Percentiles rank a stretch among this genome's conserved stretches.
These are phyloP conservation scores for Neurospora sp. DNA, from an alignment of 495 filamentous ascomycete genomes.

Conservation along the genomic window DNA sequence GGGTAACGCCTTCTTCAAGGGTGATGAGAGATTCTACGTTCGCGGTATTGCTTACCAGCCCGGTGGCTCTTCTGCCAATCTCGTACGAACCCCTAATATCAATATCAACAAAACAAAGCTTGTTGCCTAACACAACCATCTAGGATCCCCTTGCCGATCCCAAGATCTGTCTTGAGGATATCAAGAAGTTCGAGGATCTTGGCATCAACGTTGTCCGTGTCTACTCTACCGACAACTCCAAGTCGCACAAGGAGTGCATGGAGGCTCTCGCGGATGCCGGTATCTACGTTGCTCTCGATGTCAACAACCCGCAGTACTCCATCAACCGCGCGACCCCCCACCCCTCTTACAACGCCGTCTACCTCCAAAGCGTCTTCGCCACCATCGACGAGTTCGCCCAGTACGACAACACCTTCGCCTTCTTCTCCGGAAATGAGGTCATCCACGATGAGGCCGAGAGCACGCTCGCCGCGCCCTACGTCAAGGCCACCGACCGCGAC, in stretches of 20 bases:
- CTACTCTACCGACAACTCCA: conserved; percentile 88
- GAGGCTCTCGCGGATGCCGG: conserved; percentile 66
- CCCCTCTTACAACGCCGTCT: conserved; percentile 80
- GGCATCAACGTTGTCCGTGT: conserved; percentile 89
- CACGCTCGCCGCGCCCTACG: conserved; percentile 67
- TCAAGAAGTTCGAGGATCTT: conserved; percentile 72
- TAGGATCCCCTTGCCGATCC: conserved; percentile 72
- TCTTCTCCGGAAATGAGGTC: conserved; percentile 98
- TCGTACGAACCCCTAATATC: conserved; percentile 25
- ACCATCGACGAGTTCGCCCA: conserved; percentile 84
- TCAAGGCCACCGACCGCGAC: conserved; percentile 92
- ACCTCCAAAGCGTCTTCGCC: conserved; percentile 89
- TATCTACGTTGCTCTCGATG: conserved; percentile 87
- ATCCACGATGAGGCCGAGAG: conserved; percentile 76
- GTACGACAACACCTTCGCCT: conserved; percentile 85
- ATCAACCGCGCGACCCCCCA: conserved; percentile 42
- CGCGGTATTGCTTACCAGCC: conserved; percentile 96
- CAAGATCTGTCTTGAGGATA: conserved; percentile 69
- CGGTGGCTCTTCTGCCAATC: conserved; percentile 53
- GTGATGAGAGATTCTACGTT: conserved; percentile 78
- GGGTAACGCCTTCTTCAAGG: conserved; percentile 73
- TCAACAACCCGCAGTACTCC: conserved; percentile 37
- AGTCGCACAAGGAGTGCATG: conserved; percentile 82
- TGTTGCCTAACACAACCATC: conserved; percentile 11
- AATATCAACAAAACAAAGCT: neutral